A percentile compares a stretch with the other conserved stretches of the same genome.
phyloP scores from a whole-genome alignment of 306 rosid genomes.

The Boehmeria nivea region DNA sequence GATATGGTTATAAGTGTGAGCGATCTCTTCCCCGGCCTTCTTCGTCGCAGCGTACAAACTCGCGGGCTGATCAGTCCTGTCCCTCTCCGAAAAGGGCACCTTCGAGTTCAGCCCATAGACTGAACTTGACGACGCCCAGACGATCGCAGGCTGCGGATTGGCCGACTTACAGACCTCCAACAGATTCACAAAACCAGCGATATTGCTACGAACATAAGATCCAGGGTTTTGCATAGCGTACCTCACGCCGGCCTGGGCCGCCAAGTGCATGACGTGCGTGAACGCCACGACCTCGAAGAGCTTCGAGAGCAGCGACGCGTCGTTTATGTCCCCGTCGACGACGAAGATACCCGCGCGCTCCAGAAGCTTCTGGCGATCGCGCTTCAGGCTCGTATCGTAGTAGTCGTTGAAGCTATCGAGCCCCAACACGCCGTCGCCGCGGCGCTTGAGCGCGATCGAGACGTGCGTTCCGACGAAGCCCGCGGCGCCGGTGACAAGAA shows the following conservation, averaged over 20 bases:
- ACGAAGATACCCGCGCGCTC: conserved; percentile 69
- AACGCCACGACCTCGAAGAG: conserved; percentile 81
- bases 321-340: conserved; percentile 82
- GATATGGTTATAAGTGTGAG: conserved; percentile 71
- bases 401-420: conserved; percentile 71
- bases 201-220: conserved; percentile 65
- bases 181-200: conserved; percentile 72
- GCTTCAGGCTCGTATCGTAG: conserved; percentile 62
- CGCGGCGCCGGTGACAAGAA: conserved; percentile 76
- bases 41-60: conserved; percentile 78
- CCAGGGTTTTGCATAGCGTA: conserved; percentile 81
- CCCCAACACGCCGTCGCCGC: conserved; percentile 81
- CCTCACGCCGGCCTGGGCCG: conserved; percentile 82
- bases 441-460: conserved; percentile 62
- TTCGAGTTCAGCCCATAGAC: conserved; percentile 84
- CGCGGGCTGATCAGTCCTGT: conserved; percentile 76
- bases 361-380: conserved; percentile 58
- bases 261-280: conserved; percentile 80
- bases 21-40: conserved; percentile 84
- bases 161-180: conserved; percentile 64
- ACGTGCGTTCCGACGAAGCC: conserved; percentile 84
- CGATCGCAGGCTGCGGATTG: conserved; percentile 65
- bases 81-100: conserved; percentile 74
- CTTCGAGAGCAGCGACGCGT: conserved; percentile 45
- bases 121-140: conserved; percentile 86